phyloP scores from a whole-genome alignment of 1,139 yeast genomes.

The Candida buenavistaensis region DNA sequence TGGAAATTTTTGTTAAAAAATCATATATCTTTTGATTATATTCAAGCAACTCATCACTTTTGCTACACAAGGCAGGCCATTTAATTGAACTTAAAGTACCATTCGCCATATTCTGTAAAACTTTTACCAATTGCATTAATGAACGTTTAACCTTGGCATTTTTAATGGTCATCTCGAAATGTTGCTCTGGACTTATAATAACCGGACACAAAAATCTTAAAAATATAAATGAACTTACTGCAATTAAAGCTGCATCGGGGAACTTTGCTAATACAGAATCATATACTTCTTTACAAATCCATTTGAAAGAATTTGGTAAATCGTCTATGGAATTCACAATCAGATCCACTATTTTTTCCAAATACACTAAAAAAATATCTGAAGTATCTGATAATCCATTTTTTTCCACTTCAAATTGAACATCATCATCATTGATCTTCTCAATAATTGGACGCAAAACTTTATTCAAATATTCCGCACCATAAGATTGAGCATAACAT shows the following conservation, averaged over 20 bases:
- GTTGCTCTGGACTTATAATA: constrained; percentile 82
- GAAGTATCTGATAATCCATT: constrained; percentile 34
- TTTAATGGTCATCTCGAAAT: constrained; percentile 46
- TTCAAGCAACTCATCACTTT: constrained; percentile 41
- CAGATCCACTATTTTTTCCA: constrained; percentile 59
- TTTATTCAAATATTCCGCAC: constrained; percentile 53
- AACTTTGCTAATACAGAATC: constrained; percentile 62
- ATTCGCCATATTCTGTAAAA: constrained; percentile 86
- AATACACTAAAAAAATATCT: constrained; percentile 54
- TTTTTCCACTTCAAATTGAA: constrained; percentile 70
- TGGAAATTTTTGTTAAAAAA: constrained; percentile 40
- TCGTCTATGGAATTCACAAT: constrained; percentile 55
- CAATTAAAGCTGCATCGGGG: constrained; percentile 66
- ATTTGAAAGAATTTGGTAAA: constrained; percentile 74
- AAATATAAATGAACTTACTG: constrained; percentile 87
- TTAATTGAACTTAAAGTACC: constrained; percentile 60
- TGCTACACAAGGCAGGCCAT: constrained; percentile 54
- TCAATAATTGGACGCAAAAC: constrained; percentile 57
- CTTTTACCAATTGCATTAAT: constrained; percentile 78
- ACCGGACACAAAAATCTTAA: constrained; percentile 89
- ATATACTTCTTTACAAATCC: constrained; percentile 73
- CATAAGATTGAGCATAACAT: constrained; percentile 67
- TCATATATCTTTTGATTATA: constrained; percentile 46
- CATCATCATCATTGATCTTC: constrained; percentile 51
- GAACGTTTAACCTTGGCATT: constrained; percentile 62